Evolutionary conservation across 139 green algal genomes (phyloP), one percentile per base, ranked within the genome.

Genomic region (Closterium sp.): DNA sequence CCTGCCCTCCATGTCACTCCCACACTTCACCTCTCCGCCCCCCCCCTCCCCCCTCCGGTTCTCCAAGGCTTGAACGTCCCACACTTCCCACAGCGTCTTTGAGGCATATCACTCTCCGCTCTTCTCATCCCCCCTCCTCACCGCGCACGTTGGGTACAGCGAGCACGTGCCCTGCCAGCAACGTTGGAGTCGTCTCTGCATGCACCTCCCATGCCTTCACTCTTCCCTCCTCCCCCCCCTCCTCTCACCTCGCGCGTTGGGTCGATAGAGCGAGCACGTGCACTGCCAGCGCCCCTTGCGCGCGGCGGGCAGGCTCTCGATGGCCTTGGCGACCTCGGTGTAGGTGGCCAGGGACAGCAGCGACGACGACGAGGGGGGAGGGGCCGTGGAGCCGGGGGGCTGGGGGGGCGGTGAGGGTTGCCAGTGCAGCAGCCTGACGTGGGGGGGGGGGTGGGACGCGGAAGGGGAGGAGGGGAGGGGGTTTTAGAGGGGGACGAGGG

Each of bases 241-340:
- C 66, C 2, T 3, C 32, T 28, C 84, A 92, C 85, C 89, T 66
- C 89, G 33, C 28, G 90, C 38, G 34, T 92, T 85, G 35, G 90
- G 90, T 8, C 90, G 90, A 12, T 93, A 30, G 5, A 91, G 86
- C 28, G 90, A 38, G 30, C 90, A 93, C 2, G 90, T 93, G 90
- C n/a, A 88, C 21, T 93, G 35, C 90, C 89, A 92, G 31, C 89
- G 89, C 32, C 89, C 89, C 23, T 32, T 92, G 10, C 89, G 21
- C 2, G 32, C 85, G 84, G 38, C 90, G 16, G 35, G 43, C 30
- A 92, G 33, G 34, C 89, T 92, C 89, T 92, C 89, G 10, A 90
- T 69, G 25, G 36, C 89, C 34, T 90, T 92, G 12, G 90, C 34
- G 10, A 92, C 84, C 1, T 92, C 89, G 3, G 85, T 76, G 90